A percentile compares a stretch with the other conserved stretches of the same genome.
phyloP scores from a whole-genome alignment of 371 early-diverging fungal species.

The Phascolomyces articulosus region DNA sequence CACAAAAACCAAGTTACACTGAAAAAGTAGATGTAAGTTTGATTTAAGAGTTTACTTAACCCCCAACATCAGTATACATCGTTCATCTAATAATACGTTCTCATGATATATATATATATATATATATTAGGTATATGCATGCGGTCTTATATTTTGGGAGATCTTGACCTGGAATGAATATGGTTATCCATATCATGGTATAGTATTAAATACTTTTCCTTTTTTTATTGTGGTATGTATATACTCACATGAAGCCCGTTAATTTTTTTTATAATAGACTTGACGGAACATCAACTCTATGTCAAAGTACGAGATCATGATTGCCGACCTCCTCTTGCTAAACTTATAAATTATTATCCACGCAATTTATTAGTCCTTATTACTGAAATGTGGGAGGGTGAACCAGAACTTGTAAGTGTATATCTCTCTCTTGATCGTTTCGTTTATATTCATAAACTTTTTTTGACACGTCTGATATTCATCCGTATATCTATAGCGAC shows the following conservation, averaged over 20 bases:
- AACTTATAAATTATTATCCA: conserved; percentile 59
- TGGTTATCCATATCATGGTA: conserved; percentile 75
- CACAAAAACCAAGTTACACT: conserved; percentile 70
- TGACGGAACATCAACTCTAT: conserved; percentile 42
- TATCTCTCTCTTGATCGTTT: no score
- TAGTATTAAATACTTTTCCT: not conserved
- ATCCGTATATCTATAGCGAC: conserved; percentile 50
- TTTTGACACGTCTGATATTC: no score
- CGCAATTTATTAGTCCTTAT: conserved; percentile 61
- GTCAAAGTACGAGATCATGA: conserved; percentile 63
- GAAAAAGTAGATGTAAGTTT: conserved; percentile 65
- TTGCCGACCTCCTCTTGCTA: conserved; percentile 62
- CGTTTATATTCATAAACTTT: no score
- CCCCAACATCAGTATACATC: no score
- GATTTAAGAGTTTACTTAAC: no score
- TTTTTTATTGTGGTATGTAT: not conserved
- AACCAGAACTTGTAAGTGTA: conserved; percentile 49
- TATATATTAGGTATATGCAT: conserved; percentile 63
- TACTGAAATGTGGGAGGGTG: conserved; percentile 76
- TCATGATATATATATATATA: not conserved
- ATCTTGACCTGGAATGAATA: conserved; percentile 76
- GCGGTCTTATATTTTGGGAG: conserved; percentile 82
- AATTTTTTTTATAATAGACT: conserved; percentile 23
- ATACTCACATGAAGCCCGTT: not conserved
- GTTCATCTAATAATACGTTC: no score